A percentile compares a stretch with the other conserved stretches of the same genome.
Conservation (phyloP, 257 asterid genomes). For the Solanum arcanum region DNA sequence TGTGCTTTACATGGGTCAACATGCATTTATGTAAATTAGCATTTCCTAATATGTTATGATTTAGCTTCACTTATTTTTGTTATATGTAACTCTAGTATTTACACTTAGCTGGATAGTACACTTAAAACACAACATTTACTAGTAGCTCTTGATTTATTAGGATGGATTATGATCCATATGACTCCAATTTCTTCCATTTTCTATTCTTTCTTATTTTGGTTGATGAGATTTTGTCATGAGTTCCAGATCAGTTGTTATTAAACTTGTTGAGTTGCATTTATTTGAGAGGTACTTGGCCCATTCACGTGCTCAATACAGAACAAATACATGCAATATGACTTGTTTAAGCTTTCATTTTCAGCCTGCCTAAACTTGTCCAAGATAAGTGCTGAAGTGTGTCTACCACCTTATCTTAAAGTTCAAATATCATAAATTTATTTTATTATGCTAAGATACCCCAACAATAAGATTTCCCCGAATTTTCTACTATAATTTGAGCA, state of each 20-base stretch:
- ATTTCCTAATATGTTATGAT: neutral
- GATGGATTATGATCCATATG: neutral
- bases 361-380: neutral
- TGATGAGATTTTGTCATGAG: neutral
- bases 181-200: neutral
- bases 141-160: neutral
- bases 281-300: neutral
- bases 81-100: neutral
- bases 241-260: neutral
- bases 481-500: neutral
- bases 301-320: neutral
- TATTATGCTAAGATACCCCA: neutral
- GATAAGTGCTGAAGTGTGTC: neutral
- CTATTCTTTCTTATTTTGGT: neutral
- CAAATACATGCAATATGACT: neutral
- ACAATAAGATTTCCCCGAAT: neutral
- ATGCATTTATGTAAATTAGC: neutral
- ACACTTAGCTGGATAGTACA: neutral
- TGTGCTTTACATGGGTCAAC: neutral
- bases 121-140: neutral
- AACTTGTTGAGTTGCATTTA: neutral
- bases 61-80: neutral
- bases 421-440: neutral
- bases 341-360: neutral
- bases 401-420: neutral